Percentiles rank a stretch among this genome's conserved stretches.
phyloP scores from a whole-genome alignment of 2,329 filamentous ascomycete genomes.

The Tolypocladium sp. region DNA sequence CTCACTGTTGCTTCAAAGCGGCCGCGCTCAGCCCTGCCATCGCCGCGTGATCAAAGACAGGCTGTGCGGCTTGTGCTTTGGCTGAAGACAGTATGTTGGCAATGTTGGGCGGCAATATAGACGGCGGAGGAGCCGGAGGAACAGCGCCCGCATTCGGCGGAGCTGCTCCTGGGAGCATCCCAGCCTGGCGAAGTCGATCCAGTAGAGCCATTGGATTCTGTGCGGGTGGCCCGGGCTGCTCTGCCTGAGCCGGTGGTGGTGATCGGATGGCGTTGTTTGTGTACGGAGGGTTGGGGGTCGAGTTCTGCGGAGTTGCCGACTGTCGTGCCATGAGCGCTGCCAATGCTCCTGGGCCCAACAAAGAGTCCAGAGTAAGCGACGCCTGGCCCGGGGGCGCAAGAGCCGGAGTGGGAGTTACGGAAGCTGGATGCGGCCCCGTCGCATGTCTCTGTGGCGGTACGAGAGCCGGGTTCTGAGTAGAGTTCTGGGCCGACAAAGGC shows the following conservation, averaged over 20 bases:
- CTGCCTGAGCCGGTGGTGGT: slow-evolving; percentile 34
- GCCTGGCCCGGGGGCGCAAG: slow-evolving; percentile 20
- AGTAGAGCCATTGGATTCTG: slow-evolving; percentile 51
- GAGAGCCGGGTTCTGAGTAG: slow-evolving; percentile 30
- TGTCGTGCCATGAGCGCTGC: slow-evolving; percentile 49
- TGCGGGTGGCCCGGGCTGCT: slow-evolving; percentile 22
- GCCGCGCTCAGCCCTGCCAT: slow-evolving; percentile 49
- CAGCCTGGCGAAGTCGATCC: slow-evolving; percentile 58
- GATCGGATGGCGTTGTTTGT: slow-evolving; percentile 34
- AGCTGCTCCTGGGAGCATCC: slow-evolving; percentile 46
- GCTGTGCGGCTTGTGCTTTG: slow-evolving; percentile 13
- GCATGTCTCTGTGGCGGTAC: slow-evolving; percentile 20
- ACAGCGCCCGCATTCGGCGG: slow-evolving; percentile 22
- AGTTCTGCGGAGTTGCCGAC: slow-evolving; percentile 37
- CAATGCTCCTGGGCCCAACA: slow-evolving; percentile 51
- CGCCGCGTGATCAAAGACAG: not conserved
- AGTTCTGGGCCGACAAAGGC: slow-evolving; percentile 32
- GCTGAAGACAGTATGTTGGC: slow-evolving; percentile 25
- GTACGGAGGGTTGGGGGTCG: slow-evolving; percentile 29
- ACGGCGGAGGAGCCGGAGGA: slow-evolving; percentile 16
- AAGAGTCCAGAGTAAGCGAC: slow-evolving; percentile 44
- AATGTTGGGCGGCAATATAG: slow-evolving; percentile 24
- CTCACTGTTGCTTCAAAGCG: slow-evolving; percentile 64
- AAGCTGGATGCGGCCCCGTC: slow-evolving; percentile 22
- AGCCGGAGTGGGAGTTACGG: slow-evolving; percentile 21